Conservation (phyloP, 441 rosid species). For the Theobroma grandiflorum region DNA sequence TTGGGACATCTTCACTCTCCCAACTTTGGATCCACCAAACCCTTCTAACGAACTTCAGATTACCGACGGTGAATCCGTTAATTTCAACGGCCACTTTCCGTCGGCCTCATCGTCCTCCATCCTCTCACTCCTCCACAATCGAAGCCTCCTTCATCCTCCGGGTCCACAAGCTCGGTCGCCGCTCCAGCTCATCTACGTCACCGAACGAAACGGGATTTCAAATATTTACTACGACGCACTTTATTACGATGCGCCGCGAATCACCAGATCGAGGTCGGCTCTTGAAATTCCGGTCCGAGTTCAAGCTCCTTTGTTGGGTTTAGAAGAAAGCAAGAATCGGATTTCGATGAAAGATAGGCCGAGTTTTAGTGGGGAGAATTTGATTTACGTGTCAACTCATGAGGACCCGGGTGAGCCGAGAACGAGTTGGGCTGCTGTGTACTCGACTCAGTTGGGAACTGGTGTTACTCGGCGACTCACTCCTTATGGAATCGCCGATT, state of each 20-base stretch:
- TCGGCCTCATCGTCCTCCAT: constrained; percentile 51
- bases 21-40: constrained; percentile 42
- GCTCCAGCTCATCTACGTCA: constrained; percentile 68
- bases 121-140: constrained; percentile 45
- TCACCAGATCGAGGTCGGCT: constrained; percentile 42
- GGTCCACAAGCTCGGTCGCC: constrained; percentile 32
- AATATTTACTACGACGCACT: constrained; percentile 70
- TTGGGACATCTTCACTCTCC: constrained; percentile 74
- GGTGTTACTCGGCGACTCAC: constrained; percentile 78
- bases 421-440: constrained; percentile 84
- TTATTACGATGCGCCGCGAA: constrained; percentile 24
- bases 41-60: constrained; percentile 51
- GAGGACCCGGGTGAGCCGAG: constrained; percentile 72
- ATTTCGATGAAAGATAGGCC: constrained; percentile 85
- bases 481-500: constrained; percentile 78
- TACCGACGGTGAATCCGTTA: constrained; percentile 78
- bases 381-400: constrained; percentile 84
- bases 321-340: constrained; percentile 38
- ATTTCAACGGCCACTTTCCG: constrained; percentile 86
- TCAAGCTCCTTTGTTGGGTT: constrained; percentile 56
- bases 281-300: constrained; percentile 52
- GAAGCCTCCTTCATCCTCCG: constrained; percentile 33
- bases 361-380: constrained; percentile 54
- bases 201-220: constrained; percentile 70
- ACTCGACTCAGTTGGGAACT: constrained; percentile 67